Evolutionary conservation across 768 basidiomycete genomes (phyloP).

Genomic region (Naganishia randhawae): DNA sequence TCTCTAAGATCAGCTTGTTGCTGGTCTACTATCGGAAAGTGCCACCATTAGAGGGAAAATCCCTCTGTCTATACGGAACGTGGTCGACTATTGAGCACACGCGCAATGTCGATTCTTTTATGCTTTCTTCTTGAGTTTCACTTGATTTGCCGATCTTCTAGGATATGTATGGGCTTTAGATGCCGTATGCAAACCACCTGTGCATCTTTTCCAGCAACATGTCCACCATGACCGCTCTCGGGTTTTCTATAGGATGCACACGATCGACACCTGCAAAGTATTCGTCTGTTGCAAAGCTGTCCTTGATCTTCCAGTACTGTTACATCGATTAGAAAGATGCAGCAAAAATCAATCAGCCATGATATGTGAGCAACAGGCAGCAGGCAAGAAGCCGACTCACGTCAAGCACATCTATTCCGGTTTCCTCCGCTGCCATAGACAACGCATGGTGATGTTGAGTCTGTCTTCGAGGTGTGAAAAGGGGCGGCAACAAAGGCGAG

Average conservation of each 20-base stretch:
- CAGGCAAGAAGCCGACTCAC: background rate
- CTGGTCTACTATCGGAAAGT: too few species aligned
- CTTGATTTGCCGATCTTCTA: background rate
- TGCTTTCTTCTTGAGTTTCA: too few species aligned
- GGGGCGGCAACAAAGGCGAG: slow-evolving; percentile 11
- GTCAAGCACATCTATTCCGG: slow-evolving; percentile 14
- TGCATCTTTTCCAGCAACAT: slow-evolving; percentile 27
- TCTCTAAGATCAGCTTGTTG: too few species aligned
- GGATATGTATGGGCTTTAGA: background rate
- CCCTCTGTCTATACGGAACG: too few species aligned
- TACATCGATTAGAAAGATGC: background rate
- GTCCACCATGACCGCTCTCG: slow-evolving; percentile 21
- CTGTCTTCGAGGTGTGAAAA: slow-evolving; percentile 8
- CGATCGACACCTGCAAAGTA: slow-evolving; percentile 19
- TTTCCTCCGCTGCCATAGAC: slow-evolving; percentile 16
- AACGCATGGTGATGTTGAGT: slow-evolving; percentile 14
- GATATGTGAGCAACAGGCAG: background rate
- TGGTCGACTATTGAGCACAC: too few species aligned
- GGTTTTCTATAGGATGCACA: slow-evolving; percentile 14
- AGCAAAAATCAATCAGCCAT: background rate
- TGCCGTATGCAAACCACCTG: slow-evolving; percentile 18
- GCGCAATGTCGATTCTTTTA: too few species aligned
- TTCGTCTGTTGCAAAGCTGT: slow-evolving; percentile 18
- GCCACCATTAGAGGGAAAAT: too few species aligned
- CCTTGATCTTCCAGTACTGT: slow-evolving; percentile 28